Evolutionary conservation across 306 rosid species (phyloP), one percentile per base, ranked within the genome.

Genomic region (Prunus davidiana): DNA sequence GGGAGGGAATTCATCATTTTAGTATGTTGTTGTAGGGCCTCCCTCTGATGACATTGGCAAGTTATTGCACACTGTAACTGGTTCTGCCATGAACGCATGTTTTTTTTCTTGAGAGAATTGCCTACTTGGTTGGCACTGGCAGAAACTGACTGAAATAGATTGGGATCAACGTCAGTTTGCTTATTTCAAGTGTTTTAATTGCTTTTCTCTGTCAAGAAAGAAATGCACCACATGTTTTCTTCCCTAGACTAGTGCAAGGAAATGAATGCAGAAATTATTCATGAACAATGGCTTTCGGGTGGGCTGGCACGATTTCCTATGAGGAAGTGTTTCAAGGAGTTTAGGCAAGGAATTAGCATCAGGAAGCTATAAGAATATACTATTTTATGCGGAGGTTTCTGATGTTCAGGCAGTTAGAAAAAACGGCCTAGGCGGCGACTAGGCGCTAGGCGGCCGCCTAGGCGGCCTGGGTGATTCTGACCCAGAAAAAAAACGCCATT

Each of bases 231-330:
- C 20, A 45, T 76, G 76, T 75, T 72, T 45, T 67, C 63, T 71
- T 55, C 28, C 64, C 57, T 82, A 86, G 97, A 77, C 82, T 70
- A 78, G 80, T 57, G 77, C 76, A 47, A 71, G 84, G 66, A 81
- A 83, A 63, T 82, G 91, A 89, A 76, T 91, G 82, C 90, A 89
- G 22, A 91, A 89, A 63, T 32, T 85, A 63, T 88, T 93, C 79
- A 70, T 86, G 95, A 87, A 84, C 89, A 84, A 81, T 25, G 98
- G 97, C 45, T 91, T 93, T 81, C 81, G 88, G 71, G 95, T 88
- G 67, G 41, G 41, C 8, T 2, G 86, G 89, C 60, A 78, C 78
- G 79, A 70, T 91, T 55, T 45, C 67, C 69, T 83, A 78, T n/a
- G 86, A 87, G 71, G 86, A 82, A 52, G 78, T 93, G 1, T 34